Conservation (phyloP, 2,329 filamentous ascomycete species). For the Epichloe glyceriae region DNA sequence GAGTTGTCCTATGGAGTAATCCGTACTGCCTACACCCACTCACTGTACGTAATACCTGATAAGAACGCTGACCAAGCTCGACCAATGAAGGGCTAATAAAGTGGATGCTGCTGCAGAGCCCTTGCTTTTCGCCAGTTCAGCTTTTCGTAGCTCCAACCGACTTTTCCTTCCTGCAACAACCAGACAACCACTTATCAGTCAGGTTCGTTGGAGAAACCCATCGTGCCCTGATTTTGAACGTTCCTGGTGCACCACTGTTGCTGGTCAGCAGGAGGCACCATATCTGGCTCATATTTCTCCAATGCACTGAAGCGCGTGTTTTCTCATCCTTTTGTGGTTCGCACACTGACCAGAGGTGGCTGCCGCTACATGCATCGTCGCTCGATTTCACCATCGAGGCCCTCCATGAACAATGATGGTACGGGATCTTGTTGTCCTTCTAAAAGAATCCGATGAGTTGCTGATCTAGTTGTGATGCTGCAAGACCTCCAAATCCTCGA, state of each 20-base stretch:
- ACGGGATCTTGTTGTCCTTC: not conserved
- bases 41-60: too few species aligned
- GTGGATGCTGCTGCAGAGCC: not conserved
- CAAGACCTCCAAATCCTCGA: constrained; percentile 2
- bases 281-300: not conserved
- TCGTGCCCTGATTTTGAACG: not conserved
- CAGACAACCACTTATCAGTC: not conserved
- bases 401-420: not conserved
- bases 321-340: not conserved
- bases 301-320: constrained; percentile 1
- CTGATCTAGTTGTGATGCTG: not conserved
- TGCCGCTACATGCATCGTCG: not conserved
- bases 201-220: not conserved
- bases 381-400: not conserved
- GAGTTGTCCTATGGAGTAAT: too few species aligned
- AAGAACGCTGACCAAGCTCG: too few species aligned
- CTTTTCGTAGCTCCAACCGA: not conserved
- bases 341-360: not conserved
- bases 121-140: too few species aligned
- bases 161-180: not conserved
- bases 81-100: too few species aligned
- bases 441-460: not conserved
- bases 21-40: too few species aligned
- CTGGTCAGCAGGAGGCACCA: not conserved
- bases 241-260: not conserved